Conservation (phyloP, 495 filamentous ascomycete genomes). For the Hypoxylon crocopeplum region DNA sequence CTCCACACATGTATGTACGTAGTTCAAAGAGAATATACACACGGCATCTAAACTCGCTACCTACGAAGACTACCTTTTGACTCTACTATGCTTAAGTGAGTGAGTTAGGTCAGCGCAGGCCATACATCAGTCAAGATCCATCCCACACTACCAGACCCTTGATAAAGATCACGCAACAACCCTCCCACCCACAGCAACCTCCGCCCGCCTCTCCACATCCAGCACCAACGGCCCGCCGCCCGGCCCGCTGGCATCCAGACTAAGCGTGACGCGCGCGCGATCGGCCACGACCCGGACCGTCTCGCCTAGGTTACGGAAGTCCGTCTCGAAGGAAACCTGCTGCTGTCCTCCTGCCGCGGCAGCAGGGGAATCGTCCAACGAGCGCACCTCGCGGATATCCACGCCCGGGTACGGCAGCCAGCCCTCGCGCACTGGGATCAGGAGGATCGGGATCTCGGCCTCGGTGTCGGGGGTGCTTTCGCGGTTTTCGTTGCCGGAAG, state of each 20-base stretch:
- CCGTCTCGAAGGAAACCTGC: conserved; percentile 68
- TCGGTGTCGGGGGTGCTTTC: conserved; percentile 50
- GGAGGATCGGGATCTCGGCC: conserved; percentile 65
- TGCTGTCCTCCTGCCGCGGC: neutral
- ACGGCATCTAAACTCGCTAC: too few species aligned
- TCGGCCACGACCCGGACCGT: conserved; percentile 79
- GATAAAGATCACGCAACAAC: conserved; percentile 18
- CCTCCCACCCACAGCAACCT: conserved; percentile 44
- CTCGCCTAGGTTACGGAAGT: conserved; percentile 78
- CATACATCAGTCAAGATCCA: too few species aligned
- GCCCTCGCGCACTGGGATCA: conserved; percentile 81
- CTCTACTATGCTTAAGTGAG: too few species aligned
- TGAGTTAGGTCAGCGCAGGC: too few species aligned
- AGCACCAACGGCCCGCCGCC: conserved; percentile 69
- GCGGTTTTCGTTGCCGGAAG: conserved; percentile 30
- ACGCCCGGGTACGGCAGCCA: conserved; percentile 76
- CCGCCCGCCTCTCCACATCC: conserved; percentile 54
- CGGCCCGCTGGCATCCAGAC: conserved; percentile 68
- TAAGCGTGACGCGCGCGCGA: conserved; percentile 77
- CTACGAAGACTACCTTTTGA: too few species aligned
- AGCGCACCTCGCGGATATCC: conserved; percentile 69
- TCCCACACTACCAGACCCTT: too few species aligned
- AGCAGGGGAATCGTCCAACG: conserved; percentile 17
- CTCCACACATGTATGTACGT: too few species aligned
- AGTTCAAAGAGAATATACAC: too few species aligned